Percentiles rank a stretch among this genome's conserved stretches.
Evolutionary conservation across 2,329 filamentous ascomycete genomes (phyloP).

Genomic region (Monilinia polystroma): DNA sequence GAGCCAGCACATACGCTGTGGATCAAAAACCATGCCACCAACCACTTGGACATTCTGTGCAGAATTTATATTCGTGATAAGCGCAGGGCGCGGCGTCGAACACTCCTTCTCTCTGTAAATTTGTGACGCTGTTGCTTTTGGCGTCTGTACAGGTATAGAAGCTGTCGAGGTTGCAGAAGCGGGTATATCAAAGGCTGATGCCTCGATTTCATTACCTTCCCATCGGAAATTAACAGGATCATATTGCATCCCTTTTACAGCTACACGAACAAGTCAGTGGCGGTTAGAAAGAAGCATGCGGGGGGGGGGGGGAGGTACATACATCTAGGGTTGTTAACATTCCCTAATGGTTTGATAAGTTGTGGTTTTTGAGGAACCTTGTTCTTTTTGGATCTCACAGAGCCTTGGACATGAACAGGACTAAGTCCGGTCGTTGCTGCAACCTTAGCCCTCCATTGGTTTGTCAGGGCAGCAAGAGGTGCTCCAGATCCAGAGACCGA

Average conservation of each 20-base stretch:
- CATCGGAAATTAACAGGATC: conserved; percentile 83
- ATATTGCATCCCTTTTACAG: conserved; percentile 93
- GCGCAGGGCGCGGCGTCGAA: conserved; percentile 64
- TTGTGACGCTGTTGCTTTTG: conserved; percentile 52
- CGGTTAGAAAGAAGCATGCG: not conserved
- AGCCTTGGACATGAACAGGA: conserved; percentile 47
- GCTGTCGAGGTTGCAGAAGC: conserved; percentile 54
- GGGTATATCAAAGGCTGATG: conserved; percentile 73
- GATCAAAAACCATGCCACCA: conserved; percentile 98
- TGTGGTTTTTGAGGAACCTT: conserved; percentile 70
- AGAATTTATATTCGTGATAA: conserved; percentile 87
- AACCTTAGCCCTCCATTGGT: conserved; percentile 42
- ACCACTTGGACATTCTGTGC: conserved; percentile 89
- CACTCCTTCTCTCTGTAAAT: conserved; percentile 56
- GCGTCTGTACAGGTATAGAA: conserved; percentile 45
- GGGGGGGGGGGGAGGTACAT: conserved; percentile 41
- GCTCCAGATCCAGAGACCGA: conserved; percentile 49
- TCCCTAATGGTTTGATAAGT: conserved; percentile 80
- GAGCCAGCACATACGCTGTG: conserved; percentile 95
- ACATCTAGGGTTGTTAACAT: conserved; percentile 78
- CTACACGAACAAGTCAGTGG: conserved; percentile 45
- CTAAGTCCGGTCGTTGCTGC: conserved; percentile 44
- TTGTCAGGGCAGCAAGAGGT: conserved; percentile 50
- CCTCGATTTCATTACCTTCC: conserved; percentile 93
- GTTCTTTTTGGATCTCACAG: conserved; percentile 56